Evolutionary conservation across 2,329 filamentous ascomycete genomes (phyloP), one percentile per base, ranked within the genome.

Genomic region (Rutstroemia sp.): DNA sequence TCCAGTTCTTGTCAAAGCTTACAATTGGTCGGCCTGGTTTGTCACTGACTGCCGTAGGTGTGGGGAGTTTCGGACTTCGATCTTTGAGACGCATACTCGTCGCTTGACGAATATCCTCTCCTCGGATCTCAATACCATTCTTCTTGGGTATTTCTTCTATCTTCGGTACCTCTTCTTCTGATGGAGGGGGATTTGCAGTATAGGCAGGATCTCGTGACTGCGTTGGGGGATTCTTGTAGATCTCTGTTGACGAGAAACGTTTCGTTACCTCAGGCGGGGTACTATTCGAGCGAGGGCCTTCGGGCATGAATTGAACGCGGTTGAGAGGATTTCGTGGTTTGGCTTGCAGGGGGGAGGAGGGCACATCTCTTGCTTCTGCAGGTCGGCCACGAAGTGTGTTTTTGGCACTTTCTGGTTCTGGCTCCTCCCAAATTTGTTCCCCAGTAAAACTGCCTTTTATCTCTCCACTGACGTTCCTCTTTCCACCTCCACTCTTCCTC

Each of bases 11-110:
- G 73, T 95, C 82, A 79, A 97, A 97, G 80, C 92, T 97, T 78
- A 97, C 92, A 77, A 97, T 97, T 61, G 92, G 92, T 69, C 92
- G 84, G 65, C 90, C 90, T 65, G 88, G 87, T 68, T 81, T 88
- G 75, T 96, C 88, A 75, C 91, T 96, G 72, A 97, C 92, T 67
- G 89, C 86, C 54, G 88, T 89, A 62, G 92, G 92, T 67, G 87
- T 92, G 27, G 92, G 92, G 60, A 97, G 78, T 69, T 89, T 95
- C 57, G 84, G 74, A 72, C 91, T 96, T 68, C 92, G 86, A 72
- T 96, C 90, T 70, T 84, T 91, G 61, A 94, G 76, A 69, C 78
- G 87, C 82, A 95, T 95, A 73, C 88, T 94, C 7, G 92, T 97
- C 54, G 92, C 92, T 63, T 88, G 83, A 58, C 89, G 84, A 62